These are phyloP conservation scores for Pelargonium myrrhifolium DNA, from an alignment of 441 rosid species.

Conservation along the genomic window DNA sequence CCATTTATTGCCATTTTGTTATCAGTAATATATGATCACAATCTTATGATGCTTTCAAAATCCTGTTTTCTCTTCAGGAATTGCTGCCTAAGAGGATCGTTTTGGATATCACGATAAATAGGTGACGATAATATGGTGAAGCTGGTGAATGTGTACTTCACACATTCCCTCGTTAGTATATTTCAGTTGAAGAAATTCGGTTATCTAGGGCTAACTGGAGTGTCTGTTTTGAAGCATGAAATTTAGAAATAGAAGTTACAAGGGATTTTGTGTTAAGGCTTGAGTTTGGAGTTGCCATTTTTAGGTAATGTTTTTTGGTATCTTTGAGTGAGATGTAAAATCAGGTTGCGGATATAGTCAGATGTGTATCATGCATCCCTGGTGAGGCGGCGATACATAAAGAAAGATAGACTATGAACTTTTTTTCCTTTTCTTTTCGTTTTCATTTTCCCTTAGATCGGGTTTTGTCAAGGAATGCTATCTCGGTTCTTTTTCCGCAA, in stretches of 20 bases:
- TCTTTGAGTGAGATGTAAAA: constrained; percentile 46
- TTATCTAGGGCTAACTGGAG: constrained; percentile 60
- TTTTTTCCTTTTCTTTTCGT: constrained; percentile 11
- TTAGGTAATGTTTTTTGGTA: constrained; percentile 34
- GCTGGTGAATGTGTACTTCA: constrained; percentile 51
- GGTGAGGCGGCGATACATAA: constrained; percentile 50
- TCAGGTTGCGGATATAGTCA: constrained; percentile 54
- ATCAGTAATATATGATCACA: neutral
- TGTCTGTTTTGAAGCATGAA: constrained; percentile 40
- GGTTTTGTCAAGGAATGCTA: constrained; percentile 32
- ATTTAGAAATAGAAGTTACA: constrained; percentile 41
- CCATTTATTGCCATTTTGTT: constrained; percentile 8
- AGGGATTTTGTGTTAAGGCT: constrained; percentile 64
- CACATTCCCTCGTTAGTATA: constrained; percentile 32
- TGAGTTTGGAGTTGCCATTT: constrained; percentile 38
- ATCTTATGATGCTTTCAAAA: constrained; percentile 1
- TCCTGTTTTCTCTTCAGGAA: constrained; percentile 47
- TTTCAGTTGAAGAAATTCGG: constrained; percentile 44
- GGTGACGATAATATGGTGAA: constrained; percentile 46
- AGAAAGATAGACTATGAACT: constrained; percentile 31
- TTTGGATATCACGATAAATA: constrained; percentile 43
- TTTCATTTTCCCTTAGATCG: constrained; percentile 34
- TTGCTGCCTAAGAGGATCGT: constrained; percentile 67
- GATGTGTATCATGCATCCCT: constrained; percentile 56
- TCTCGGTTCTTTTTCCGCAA: constrained; percentile 40